Conservation (phyloP, 1,284 basidiomycete species). For the Ceratobasidium sp. region DNA sequence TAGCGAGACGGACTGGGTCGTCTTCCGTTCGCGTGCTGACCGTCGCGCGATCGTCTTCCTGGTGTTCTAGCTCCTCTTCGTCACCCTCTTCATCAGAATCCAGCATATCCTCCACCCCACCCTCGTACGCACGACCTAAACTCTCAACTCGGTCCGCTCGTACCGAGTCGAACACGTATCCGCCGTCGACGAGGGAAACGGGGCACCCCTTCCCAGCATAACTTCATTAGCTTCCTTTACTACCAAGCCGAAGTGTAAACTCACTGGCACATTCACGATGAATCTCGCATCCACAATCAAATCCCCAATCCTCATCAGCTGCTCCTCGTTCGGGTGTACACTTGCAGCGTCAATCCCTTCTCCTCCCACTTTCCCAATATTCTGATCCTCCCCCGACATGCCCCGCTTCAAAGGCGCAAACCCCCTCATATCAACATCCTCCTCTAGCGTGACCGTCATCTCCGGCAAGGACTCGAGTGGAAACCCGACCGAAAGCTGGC, state of each 20-base stretch:
- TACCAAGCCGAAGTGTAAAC: slow-evolving; percentile 48
- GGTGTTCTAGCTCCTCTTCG: slow-evolving; percentile 53
- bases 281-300: slow-evolving; percentile 80
- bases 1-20: slow-evolving; percentile 83
- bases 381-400: slow-evolving; percentile 51
- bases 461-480: slow-evolving; percentile 75
- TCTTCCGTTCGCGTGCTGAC: slow-evolving; percentile 81
- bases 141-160: background rate
- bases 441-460: slow-evolving; percentile 80
- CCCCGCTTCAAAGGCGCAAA: slow-evolving; percentile 83
- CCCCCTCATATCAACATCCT: slow-evolving; percentile 91
- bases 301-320: slow-evolving; percentile 93
- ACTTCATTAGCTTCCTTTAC: slow-evolving; percentile 3
- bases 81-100: slow-evolving; percentile 32
- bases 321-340: slow-evolving; percentile 94
- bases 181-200: slow-evolving; percentile 57
- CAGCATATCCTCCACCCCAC: slow-evolving; percentile 10
- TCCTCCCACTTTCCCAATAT: slow-evolving; percentile 22
- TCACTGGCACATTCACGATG: slow-evolving; percentile 72
- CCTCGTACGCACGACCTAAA: slow-evolving; percentile 33
- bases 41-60: slow-evolving; percentile 77
- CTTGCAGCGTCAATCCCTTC: slow-evolving; percentile 45
- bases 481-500: slow-evolving; percentile 75
- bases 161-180: slow-evolving; percentile 5
- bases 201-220: slow-evolving; percentile 59